A percentile compares a stretch with the other conserved stretches of the same genome.
These are phyloP conservation scores for Atkinsonella hypoxylon DNA, from an alignment of 2,329 filamentous ascomycete genomes.

Conservation along the genomic window DNA sequence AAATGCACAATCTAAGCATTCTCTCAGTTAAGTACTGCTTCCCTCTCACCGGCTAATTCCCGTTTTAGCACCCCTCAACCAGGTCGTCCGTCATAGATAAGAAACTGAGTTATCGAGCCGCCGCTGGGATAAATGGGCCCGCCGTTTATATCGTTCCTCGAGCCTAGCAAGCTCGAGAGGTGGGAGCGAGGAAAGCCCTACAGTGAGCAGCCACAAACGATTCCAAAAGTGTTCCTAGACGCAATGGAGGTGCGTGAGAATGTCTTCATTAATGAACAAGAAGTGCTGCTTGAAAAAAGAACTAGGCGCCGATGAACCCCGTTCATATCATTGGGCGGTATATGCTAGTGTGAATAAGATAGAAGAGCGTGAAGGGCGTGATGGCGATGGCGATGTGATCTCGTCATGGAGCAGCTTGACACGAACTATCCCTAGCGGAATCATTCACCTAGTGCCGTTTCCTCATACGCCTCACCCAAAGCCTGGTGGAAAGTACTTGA, in stretches of 20 bases:
- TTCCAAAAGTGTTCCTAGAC: slow-evolving; percentile 47
- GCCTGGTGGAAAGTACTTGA: slow-evolving; percentile 35
- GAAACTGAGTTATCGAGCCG: background rate
- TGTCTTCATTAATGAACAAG: slow-evolving; percentile 51
- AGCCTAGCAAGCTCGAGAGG: slow-evolving; percentile 36
- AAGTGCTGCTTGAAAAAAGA: slow-evolving; percentile 54
- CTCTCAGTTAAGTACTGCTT: no score
- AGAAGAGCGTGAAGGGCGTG: slow-evolving; percentile 29
- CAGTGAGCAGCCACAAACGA: slow-evolving; percentile 30
- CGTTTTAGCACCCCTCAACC: no score
- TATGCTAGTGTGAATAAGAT: slow-evolving; percentile 53
- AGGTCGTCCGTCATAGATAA: no score
- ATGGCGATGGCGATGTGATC: slow-evolving; percentile 29
- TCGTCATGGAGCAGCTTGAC: slow-evolving; percentile 33
- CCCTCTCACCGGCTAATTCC: no score
- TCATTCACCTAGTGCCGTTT: slow-evolving; percentile 70
- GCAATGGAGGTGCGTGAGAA: slow-evolving; percentile 49
- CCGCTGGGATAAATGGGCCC: slow-evolving; percentile 28
- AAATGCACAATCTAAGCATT: background rate
- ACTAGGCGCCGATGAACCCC: slow-evolving; percentile 66
- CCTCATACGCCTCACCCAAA: slow-evolving; percentile 57
- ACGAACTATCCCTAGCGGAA: slow-evolving; percentile 47
- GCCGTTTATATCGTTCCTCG: slow-evolving; percentile 35
- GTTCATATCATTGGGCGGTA: slow-evolving; percentile 79
- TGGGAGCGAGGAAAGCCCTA: slow-evolving; percentile 30